Conservation (phyloP, 2,329 filamentous ascomycete species). For the Sclerotinia minor region DNA sequence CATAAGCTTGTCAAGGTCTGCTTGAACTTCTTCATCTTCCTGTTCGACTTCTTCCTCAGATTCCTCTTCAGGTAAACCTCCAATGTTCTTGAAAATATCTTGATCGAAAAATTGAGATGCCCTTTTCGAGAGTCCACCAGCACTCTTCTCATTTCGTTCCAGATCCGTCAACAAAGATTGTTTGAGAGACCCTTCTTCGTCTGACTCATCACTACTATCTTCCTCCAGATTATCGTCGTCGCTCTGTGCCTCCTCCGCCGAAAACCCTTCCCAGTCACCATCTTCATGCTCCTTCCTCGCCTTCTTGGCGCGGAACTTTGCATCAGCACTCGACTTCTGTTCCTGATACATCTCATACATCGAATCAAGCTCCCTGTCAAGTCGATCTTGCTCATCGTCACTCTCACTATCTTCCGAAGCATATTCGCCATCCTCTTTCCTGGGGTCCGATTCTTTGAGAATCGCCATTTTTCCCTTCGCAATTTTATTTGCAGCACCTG, state of each 20-base stretch:
- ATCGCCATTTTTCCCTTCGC: constrained; percentile 77
- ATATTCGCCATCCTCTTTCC: constrained; percentile 62
- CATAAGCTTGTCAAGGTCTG: constrained; percentile 42
- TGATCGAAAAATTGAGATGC: constrained; percentile 91
- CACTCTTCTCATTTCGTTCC: constrained; percentile 51
- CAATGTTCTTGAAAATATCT: constrained; percentile 86
- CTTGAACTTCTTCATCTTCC: constrained; percentile 47
- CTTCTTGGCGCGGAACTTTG: constrained; percentile 89
- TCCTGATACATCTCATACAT: constrained; percentile 88
- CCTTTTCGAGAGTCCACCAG: constrained; percentile 72
- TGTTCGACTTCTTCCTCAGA: constrained; percentile 46
- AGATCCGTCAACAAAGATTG: constrained; percentile 63
- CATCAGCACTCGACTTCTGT: constrained; percentile 73
- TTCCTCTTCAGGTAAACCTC: constrained; percentile 61
- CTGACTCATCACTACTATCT: constrained; percentile 63
- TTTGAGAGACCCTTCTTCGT: constrained; percentile 51
- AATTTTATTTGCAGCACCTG: constrained; percentile 67
- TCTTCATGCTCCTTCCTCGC: constrained; percentile 78
- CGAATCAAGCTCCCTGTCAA: constrained; percentile 82
- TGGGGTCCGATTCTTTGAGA: constrained; percentile 56
- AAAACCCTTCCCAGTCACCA: constrained; percentile 91
- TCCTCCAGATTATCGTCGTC: constrained; percentile 61
- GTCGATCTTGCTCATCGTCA: constrained; percentile 76
- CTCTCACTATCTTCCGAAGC: constrained; percentile 59
- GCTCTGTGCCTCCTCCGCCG: constrained; percentile 59